A percentile compares a stretch with the other conserved stretches of the same genome.
Evolutionary conservation across 306 rosid genomes (phyloP).

Genomic region (Comarum palustre): DNA sequence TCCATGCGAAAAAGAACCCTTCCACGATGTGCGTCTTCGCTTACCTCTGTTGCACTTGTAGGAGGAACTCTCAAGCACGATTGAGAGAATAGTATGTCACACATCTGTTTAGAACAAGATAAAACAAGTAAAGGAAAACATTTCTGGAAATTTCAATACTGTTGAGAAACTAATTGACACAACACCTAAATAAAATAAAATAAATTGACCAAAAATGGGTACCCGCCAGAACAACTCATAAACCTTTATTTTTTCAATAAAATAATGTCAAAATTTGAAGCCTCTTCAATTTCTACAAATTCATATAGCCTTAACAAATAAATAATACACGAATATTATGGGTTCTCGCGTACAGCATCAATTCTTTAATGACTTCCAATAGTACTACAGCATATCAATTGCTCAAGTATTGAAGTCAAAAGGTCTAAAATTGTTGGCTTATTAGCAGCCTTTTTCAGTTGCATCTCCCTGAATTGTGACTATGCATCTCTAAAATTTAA

Average conservation of each 20-base stretch:
- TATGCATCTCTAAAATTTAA: constrained; percentile 1
- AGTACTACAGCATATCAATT: neutral
- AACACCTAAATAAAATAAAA: neutral
- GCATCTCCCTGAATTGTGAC: neutral
- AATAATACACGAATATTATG: neutral
- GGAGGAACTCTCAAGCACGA: constrained; percentile 85
- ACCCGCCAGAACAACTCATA: neutral
- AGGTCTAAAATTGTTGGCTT: neutral
- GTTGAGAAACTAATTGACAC: neutral
- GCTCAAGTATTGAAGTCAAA: neutral
- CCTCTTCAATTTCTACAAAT: neutral
- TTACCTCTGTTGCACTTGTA: constrained; percentile 48
- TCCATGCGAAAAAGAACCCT: constrained; percentile 35
- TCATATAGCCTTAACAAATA: neutral
- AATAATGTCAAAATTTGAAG: neutral
- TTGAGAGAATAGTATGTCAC: constrained; percentile 93
- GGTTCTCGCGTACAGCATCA: neutral
- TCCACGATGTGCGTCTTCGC: constrained; percentile 58
- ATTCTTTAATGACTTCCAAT: neutral
- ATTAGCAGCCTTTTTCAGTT: neutral
- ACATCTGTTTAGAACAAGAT: constrained; percentile 78
- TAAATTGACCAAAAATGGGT: neutral
- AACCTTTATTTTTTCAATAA: neutral
- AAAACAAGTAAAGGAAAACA: neutral
- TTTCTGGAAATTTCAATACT: neutral